phyloP scores from a whole-genome alignment of 2,329 filamentous ascomycete genomes.

The Colletotrichum lindemuthianum region DNA sequence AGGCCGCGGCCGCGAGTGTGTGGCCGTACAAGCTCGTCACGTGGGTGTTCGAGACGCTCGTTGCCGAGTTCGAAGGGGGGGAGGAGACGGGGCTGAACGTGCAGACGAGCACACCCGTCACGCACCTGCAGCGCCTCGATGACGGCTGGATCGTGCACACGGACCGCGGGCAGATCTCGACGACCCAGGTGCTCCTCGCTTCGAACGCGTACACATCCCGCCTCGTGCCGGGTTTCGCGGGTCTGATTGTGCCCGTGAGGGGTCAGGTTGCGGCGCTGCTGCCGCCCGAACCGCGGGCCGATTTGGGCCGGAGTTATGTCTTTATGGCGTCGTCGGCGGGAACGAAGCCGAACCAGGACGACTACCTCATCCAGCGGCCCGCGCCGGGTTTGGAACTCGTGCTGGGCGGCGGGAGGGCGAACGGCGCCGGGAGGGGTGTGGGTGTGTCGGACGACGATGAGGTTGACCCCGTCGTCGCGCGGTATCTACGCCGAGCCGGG shows the following conservation, averaged over 20 bases:
- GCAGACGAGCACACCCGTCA: conserved; percentile 77
- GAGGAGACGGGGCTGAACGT: conserved; percentile 66
- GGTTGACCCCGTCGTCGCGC: conserved; percentile 65
- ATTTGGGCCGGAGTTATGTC: conserved; percentile 69
- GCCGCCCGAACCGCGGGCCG: conserved; percentile 44
- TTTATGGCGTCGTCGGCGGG: conserved; percentile 57
- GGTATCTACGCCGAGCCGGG: conserved; percentile 63
- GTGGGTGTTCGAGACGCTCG: conserved; percentile 72
- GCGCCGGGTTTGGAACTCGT: conserved; percentile 69
- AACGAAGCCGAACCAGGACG: conserved; percentile 61
- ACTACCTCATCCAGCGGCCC: conserved; percentile 79
- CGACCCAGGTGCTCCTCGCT: conserved; percentile 76
- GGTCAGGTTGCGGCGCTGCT: conserved; percentile 77
- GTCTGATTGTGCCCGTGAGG: conserved; percentile 79
- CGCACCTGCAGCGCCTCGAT: conserved; percentile 51
- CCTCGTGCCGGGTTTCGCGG: conserved; percentile 74
- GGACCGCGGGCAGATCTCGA: conserved; percentile 70
- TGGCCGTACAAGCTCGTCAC: conserved; percentile 89
- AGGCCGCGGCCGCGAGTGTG: conserved; percentile 71
- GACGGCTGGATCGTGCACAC: conserved; percentile 69
- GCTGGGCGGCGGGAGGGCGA: conserved; percentile 74
- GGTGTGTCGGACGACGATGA: conserved; percentile 69
- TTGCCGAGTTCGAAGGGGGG: conserved; percentile 45
- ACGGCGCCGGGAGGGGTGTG: conserved; percentile 62
- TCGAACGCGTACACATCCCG: conserved; percentile 87